Base-by-base conservation (phyloP, 1,139 yeast genomes). In the Candida sp. region DNA sequence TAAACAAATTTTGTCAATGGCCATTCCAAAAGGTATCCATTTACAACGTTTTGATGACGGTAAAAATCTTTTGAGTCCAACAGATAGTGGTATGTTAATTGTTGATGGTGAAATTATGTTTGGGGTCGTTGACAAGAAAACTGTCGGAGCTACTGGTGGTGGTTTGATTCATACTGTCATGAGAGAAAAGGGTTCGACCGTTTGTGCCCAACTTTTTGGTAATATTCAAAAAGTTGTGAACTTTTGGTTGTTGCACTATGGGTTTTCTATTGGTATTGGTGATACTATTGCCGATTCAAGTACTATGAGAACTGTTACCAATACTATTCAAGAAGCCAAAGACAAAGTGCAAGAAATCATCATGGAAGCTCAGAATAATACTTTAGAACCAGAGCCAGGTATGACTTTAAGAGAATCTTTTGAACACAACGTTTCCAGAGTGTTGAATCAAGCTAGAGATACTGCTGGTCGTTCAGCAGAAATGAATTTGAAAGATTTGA, bases 381-480 rank as follows among this genome's bases (percentile, higher is more conserved):
- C 77, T 48, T 75, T 95, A 54, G 89, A 90, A 40, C 96, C 97
- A 32, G 97, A 93, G 61, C 98, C 97, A 30, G 99, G 99, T 84
- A 95, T 95, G 99, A 95, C 99, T 2, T 77, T 95, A 55, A 87
- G 99, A 73, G 99, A 93, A 68, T 89, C 99, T 15, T 95, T 95
- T 58, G 99, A 95, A 72, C 97, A 91, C 66, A 90, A 90, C 60
- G 99, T 95, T 41, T 89, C 96, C 40, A 87, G 96, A 68, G 91
- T 87, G 54, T 79, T 95, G 60, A 95, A 95, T 69, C 96, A 91
- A 65, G 99, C 99, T 38, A 93, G 99, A 84, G 99, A 95, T 70
- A 87, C 95, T 51, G 97, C 97, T 44, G 99, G 99, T 79, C 86
- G 96, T 68, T 88, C 97, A 35, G 98, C 99, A 5, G 99, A 95